Conservation (phyloP, 257 asterid genomes). For the Linderniella brevidens region DNA sequence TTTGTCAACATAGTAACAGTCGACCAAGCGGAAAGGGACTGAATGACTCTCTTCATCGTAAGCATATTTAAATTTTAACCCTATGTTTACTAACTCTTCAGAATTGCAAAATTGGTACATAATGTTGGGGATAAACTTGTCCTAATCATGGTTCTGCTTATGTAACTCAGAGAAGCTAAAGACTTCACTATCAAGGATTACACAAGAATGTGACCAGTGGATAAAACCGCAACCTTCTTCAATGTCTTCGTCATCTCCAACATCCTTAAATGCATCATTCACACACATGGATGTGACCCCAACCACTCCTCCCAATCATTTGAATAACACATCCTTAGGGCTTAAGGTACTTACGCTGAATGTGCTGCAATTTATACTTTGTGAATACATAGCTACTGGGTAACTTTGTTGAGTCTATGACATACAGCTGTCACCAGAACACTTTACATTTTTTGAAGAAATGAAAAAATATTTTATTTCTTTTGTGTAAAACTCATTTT, state of each 20-base stretch:
- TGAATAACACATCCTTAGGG: constrained; percentile 37
- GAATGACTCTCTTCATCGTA: constrained; percentile 46
- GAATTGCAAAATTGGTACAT: neutral
- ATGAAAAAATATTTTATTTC: too few species aligned
- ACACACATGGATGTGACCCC: constrained; percentile 80
- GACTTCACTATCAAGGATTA: constrained; percentile 64
- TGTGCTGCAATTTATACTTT: constrained; percentile 6
- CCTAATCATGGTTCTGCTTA: constrained; percentile 10
- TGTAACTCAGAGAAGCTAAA: constrained; percentile 67
- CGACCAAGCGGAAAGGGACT: constrained; percentile 48
- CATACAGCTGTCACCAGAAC: too few species aligned
- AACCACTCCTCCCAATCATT: constrained; percentile 65
- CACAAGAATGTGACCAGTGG: constrained; percentile 93
- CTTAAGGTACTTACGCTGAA: constrained; percentile 56
- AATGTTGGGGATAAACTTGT: too few species aligned
- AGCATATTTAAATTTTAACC: constrained; percentile 22
- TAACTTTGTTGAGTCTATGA: too few species aligned
- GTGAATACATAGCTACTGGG: neutral
- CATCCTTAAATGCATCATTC: constrained; percentile 40
- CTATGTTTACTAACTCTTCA: constrained; percentile 3
- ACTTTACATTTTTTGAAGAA: too few species aligned
- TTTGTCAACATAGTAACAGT: constrained; percentile 34
- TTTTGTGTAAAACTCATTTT: too few species aligned
- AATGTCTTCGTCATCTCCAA: constrained; percentile 40
- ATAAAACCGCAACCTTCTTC: constrained; percentile 47